These are phyloP conservation scores for Sporopachydermia quercuum DNA, from an alignment of 805 yeast species.

Conservation along the genomic window DNA sequence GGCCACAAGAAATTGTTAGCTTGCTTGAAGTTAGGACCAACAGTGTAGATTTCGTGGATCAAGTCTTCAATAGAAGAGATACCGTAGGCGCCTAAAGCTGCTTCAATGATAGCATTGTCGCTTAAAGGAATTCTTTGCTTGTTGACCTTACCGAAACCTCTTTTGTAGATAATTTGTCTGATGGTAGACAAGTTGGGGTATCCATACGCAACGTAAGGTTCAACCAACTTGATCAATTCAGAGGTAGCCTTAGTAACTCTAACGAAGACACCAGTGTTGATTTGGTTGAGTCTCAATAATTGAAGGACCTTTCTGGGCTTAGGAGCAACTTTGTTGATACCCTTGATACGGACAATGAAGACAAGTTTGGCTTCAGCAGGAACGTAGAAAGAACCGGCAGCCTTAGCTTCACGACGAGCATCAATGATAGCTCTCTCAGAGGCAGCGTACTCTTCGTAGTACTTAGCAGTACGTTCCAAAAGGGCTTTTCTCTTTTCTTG, in stretches of 20 bases:
- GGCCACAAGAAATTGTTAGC: constrained; percentile 98
- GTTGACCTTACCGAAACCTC: constrained; percentile 96
- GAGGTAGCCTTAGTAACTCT: constrained; percentile 91
- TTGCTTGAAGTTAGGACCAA: constrained; percentile 98
- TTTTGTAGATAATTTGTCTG: constrained; percentile 90
- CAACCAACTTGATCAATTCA: constrained; percentile 85
- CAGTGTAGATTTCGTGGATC: constrained; percentile 91
- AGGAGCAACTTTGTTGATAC: constrained; percentile 97
- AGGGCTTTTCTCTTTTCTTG: constrained; percentile 49
- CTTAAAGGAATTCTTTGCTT: constrained; percentile 86
- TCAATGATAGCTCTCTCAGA: constrained; percentile 70
- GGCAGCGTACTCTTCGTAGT: constrained; percentile 86
- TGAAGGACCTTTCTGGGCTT: constrained; percentile 98
- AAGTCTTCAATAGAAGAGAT: constrained; percentile 82
- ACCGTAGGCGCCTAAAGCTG: constrained; percentile 82
- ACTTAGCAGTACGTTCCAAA: constrained; percentile 92
- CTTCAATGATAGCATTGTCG: constrained; percentile 83
- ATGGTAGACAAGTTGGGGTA: constrained; percentile 88
- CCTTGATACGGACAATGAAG: constrained; percentile 96
- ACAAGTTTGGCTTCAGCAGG: constrained; percentile 91
- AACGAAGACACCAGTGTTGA: constrained; percentile 90
- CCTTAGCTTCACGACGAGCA: constrained; percentile 90
- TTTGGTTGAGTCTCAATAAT: constrained; percentile 83
- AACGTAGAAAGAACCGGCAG: constrained; percentile 86
- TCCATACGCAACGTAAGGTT: constrained; percentile 95